phyloP scores from a whole-genome alignment of 208 protist species.

The Trichomonas tenax region DNA sequence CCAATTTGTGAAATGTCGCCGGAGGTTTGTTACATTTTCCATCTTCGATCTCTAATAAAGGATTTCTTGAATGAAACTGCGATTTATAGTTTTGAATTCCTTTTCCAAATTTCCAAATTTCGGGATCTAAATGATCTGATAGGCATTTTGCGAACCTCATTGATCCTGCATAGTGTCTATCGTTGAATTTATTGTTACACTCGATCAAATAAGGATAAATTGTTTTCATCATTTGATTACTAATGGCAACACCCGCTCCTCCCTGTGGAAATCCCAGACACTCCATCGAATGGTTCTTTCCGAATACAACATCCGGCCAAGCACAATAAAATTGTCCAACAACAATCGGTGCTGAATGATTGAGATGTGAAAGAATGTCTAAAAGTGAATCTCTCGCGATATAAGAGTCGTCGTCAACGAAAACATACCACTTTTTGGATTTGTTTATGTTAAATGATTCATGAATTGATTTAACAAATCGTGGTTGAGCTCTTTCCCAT shows the following conservation, averaged over 20 bases:
- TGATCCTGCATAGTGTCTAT: background rate
- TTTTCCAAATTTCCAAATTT: background rate
- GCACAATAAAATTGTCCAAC: background rate
- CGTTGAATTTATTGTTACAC: background rate
- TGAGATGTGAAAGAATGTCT: background rate
- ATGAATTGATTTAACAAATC: background rate
- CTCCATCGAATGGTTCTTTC: background rate
- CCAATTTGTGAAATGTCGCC: background rate
- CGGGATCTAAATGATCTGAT: background rate
- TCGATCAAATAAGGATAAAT: background rate
- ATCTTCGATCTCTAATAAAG: background rate
- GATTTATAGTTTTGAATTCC: background rate
- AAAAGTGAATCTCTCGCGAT: background rate
- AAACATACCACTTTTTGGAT: background rate
- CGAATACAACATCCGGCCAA: background rate
- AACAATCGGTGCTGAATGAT: background rate
- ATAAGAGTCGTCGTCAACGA: background rate
- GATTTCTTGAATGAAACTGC: background rate
- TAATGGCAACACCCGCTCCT: background rate
- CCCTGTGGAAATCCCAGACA: background rate
- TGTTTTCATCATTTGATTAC: background rate
- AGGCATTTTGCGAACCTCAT: background rate
- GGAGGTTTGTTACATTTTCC: background rate
- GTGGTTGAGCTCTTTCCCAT: background rate
- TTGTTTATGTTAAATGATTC: background rate